Evolutionary conservation across 78 protist species (phyloP).

Genomic region (Speleostelium caveatum): DNA sequence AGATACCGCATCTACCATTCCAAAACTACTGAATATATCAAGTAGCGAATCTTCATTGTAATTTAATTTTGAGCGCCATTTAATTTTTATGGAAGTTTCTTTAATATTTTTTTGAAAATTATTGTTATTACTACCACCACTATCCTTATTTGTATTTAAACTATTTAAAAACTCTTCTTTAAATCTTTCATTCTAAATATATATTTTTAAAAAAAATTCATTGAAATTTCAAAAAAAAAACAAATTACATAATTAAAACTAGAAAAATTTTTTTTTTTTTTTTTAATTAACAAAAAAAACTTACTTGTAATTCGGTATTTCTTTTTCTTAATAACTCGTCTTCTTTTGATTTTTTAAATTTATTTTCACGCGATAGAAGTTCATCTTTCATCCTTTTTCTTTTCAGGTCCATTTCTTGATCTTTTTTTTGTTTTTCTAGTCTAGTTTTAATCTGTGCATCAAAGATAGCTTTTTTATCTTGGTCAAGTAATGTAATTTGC

Average conservation of each 20-base stretch:
- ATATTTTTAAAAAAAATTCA: too few relatives aligned
- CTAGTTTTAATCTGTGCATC: conserved; percentile 19
- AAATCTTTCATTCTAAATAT: conserved; percentile 1
- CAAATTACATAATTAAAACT: too few relatives aligned
- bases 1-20: conserved; percentile 17
- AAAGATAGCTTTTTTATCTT: conserved; percentile 7
- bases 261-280: too few relatives aligned
- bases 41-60: conserved; percentile 11
- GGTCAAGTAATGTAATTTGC: conserved; percentile 14
- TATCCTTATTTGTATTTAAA: neutral
- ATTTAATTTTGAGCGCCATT: conserved; percentile 20
- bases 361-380: conserved; percentile 1
- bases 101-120: neutral
- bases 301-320: neutral
- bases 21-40: conserved; percentile 32
- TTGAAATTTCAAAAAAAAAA: neutral
- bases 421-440: conserved; percentile 34
- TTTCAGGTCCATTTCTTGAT: conserved; percentile 38
- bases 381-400: conserved; percentile 55
- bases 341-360: conserved; percentile 31
- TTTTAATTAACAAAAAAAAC: too few relatives aligned
- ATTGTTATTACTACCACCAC: neutral
- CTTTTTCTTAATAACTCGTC: neutral
- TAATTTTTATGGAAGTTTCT: conserved; percentile 1
- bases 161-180: neutral